A percentile compares a stretch with the other conserved stretches of the same genome.
Conservation (phyloP, 345 rosid genomes). For the Viola odorata region DNA sequence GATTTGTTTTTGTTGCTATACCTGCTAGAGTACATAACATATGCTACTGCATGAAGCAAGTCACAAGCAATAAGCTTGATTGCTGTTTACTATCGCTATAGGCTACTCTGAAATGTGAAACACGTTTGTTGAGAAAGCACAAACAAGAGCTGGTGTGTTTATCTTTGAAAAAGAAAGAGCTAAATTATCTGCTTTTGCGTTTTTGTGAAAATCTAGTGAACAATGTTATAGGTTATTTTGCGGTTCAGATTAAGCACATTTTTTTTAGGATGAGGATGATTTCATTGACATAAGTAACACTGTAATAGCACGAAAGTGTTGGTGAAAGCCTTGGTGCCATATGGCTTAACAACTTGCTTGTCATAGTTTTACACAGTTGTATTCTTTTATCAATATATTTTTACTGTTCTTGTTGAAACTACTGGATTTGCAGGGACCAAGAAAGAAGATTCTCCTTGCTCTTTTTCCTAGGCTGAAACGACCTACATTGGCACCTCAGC, state of each 20-base stretch:
- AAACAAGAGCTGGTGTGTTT: too few species aligned
- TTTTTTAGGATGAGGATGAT: too few species aligned
- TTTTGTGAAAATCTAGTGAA: too few species aligned
- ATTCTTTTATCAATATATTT: neutral
- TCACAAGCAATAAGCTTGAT: neutral
- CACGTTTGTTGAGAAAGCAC: too few species aligned
- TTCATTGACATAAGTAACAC: too few species aligned
- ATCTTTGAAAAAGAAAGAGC: too few species aligned
- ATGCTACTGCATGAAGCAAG: neutral
- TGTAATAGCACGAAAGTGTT: too few species aligned
- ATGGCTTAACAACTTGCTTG: neutral
- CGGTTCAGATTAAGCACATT: too few species aligned
- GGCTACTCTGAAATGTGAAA: too few species aligned
- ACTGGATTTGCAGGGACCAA: slow-evolving; percentile 47
- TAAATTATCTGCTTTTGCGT: too few species aligned
- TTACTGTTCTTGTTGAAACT: neutral
- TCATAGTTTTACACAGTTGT: neutral
- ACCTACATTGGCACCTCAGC: slow-evolving; percentile 1
- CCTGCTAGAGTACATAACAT: neutral
- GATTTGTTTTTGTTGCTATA: neutral
- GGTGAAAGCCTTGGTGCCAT: neutral
- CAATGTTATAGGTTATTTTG: too few species aligned
- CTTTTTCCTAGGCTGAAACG: slow-evolving; percentile 22
- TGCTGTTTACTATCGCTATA: neutral
- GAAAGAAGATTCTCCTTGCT: slow-evolving; percentile 58